These are phyloP conservation scores for Nigrospora oryzae DNA, from an alignment of 2,329 filamentous ascomycete species.

Conservation along the genomic window DNA sequence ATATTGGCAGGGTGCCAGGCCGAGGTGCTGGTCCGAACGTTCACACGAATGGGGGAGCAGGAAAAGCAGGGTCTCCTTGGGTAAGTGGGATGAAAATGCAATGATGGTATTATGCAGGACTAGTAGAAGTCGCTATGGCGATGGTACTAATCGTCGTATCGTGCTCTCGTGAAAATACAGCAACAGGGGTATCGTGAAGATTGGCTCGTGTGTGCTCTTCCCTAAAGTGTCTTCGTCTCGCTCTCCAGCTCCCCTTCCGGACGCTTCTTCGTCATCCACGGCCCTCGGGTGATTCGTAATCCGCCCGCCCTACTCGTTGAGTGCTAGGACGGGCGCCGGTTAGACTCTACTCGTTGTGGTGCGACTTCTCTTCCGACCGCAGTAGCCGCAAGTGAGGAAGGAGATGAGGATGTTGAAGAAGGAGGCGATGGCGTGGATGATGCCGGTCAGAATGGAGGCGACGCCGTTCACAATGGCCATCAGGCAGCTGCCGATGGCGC, in stretches of 20 bases:
- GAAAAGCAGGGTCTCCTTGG: too few relatives aligned
- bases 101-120: too few relatives aligned
- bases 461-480: conserved; percentile 64
- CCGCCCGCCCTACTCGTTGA: conserved; percentile 5
- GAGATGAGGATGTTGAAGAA: conserved; percentile 59
- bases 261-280: too few relatives aligned
- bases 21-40: too few relatives aligned
- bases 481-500: conserved; percentile 56
- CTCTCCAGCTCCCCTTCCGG: background rate
- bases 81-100: too few relatives aligned
- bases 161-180: too few relatives aligned
- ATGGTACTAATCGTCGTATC: too few relatives aligned
- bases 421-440: conserved; percentile 58
- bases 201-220: too few relatives aligned
- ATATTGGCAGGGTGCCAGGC: too few relatives aligned
- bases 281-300: background rate
- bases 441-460: conserved; percentile 54
- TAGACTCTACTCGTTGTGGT: conserved; percentile 26
- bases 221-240: background rate
- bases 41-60: too few relatives aligned
- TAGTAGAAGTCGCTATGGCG: too few relatives aligned
- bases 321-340: background rate
- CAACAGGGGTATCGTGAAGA: too few relatives aligned
- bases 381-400: conserved; percentile 51
- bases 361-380: conserved; percentile 15